These are phyloP conservation scores for Clarkia xantiana DNA, from an alignment of 345 rosid species.

Conservation along the genomic window DNA sequence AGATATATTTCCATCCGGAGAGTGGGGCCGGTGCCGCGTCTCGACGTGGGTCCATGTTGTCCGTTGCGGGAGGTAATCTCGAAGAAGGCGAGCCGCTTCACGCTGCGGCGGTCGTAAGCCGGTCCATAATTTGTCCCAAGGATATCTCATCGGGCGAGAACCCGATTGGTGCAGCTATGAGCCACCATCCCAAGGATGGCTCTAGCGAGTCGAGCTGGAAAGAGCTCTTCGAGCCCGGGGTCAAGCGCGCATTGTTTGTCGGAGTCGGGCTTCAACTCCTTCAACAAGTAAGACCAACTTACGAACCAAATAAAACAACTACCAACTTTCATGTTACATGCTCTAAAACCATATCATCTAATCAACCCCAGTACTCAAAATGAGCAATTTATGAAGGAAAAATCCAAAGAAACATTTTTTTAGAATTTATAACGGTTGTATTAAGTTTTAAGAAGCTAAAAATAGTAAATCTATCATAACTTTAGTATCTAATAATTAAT, in stretches of 20 bases:
- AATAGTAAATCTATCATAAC: no score
- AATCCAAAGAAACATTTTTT: no score
- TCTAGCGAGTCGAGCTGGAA: constrained; percentile 9
- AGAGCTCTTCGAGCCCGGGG: constrained; percentile 29
- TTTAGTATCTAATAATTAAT: no score
- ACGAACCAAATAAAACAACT: no score
- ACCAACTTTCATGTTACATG: no score
- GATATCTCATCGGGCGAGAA: constrained; percentile 6
- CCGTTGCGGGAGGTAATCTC: constrained; percentile 7
- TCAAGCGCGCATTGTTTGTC: constrained; percentile 30
- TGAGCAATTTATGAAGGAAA: no score
- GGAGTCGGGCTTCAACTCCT: constrained; percentile 33
- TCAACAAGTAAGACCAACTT: constrained; percentile 20
- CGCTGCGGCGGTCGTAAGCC: constrained; percentile 29
- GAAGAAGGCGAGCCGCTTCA: constrained; percentile 15
- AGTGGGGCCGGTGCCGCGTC: constrained; percentile 7
- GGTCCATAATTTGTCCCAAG: constrained; percentile 12
- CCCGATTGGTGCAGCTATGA: constrained; percentile 1
- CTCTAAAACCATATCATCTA: no score
- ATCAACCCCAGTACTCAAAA: no score
- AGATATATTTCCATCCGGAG: constrained; percentile 26
- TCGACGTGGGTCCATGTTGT: constrained; percentile 15
- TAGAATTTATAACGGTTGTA: no score
- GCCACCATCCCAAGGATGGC: background rate
- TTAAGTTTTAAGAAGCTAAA: no score